Conservation (phyloP, 140 eudicot genomes). For the Stevia rebaudiana region DNA sequence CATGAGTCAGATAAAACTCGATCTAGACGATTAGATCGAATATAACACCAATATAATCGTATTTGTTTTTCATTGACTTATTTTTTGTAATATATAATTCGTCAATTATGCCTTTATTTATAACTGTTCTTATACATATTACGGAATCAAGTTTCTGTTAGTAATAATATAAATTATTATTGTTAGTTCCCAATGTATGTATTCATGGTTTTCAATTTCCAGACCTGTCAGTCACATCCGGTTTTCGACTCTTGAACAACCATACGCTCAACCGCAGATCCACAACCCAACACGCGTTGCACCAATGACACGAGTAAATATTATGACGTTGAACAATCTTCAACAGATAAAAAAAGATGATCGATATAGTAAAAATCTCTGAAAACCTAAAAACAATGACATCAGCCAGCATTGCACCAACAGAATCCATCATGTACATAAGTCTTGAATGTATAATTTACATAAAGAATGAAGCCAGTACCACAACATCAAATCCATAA, state of each 20-base stretch:
- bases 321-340: no score
- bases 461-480: slow-evolving; percentile 43
- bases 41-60: not conserved
- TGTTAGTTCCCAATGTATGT: not conserved
- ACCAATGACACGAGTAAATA: no score
- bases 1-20: not conserved
- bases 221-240: no score
- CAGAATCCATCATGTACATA: slow-evolving; percentile 3
- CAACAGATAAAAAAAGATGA: no score
- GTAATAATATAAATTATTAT: not conserved
- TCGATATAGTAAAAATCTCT: no score
- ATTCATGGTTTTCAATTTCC: not conserved
- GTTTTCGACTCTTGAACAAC: no score
- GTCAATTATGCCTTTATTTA: not conserved
- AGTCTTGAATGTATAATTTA: slow-evolving; percentile 32
- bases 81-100: not conserved
- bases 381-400: not conserved
- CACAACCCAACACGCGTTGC: no score
- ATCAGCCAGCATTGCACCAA: not conserved
- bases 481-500: slow-evolving; percentile 19
- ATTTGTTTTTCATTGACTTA: not conserved
- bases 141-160: not conserved
- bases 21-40: not conserved
- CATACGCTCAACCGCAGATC: no score
- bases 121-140: not conserved